Percentiles rank a stretch among this genome's conserved stretches.
Conservation (phyloP, 345 rosid genomes). For the Camelina neglecta region DNA sequence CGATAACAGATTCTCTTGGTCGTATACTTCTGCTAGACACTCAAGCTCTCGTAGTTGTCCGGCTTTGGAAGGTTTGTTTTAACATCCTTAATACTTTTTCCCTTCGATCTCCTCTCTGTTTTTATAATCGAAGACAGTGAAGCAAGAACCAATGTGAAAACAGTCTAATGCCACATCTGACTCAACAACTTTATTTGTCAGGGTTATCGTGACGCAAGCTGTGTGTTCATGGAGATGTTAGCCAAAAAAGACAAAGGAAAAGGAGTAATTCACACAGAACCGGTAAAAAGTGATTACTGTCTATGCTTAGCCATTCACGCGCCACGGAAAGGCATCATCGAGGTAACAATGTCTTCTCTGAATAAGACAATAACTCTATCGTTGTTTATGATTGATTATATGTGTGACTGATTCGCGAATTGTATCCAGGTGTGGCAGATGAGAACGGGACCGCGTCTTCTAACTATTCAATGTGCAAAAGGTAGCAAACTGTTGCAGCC, state of each 20-base stretch:
- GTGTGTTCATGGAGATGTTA: conserved; percentile 93
- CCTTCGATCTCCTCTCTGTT: neutral
- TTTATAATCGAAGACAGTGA: too few species aligned
- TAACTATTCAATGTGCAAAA: conserved; percentile 70
- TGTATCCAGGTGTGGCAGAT: conserved; percentile 93
- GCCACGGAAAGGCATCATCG: conserved; percentile 91
- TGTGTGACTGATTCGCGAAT: neutral
- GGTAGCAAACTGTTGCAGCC: conserved; percentile 90
- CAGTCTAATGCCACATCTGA: too few species aligned
- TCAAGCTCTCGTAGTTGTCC: conserved; percentile 93
- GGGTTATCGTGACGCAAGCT: conserved; percentile 98
- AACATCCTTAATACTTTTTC: neutral
- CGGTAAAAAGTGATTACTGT: conserved; percentile 81
- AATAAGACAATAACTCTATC: neutral
- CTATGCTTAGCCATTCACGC: conserved; percentile 97
- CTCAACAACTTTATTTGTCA: conserved; percentile 34
- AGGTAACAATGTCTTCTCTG: conserved; percentile 51
- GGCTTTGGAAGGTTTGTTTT: conserved; percentile 86
- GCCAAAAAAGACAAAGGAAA: conserved; percentile 59
- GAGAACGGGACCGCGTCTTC: conserved; percentile 91
- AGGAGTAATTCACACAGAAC: conserved; percentile 56
- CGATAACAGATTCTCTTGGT: conserved; percentile 97
- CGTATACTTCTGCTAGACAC: conserved; percentile 94
- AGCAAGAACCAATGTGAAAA: too few species aligned
- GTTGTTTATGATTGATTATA: neutral